Conservation (phyloP, 192 early-diverging fungal genomes). For the Podila minutissima region DNA sequence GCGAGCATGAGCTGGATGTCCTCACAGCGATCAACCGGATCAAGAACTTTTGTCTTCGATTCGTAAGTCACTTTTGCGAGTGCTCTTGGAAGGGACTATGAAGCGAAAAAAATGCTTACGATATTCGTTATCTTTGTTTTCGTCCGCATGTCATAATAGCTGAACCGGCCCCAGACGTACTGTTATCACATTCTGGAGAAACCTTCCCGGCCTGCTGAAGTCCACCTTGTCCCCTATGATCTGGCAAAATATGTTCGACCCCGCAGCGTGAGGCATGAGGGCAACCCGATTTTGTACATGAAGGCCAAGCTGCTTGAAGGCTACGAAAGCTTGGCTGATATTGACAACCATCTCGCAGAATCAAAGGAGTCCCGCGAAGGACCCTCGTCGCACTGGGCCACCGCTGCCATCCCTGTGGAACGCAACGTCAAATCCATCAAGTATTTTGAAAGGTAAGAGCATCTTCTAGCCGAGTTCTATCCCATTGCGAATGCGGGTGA, state of each 20-base stretch:
- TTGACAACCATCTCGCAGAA: conserved; percentile 15
- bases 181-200: conserved; percentile 33
- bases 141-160: neutral
- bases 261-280: neutral
- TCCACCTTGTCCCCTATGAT: neutral
- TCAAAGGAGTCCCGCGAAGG: too few species aligned
- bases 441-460: conserved; percentile 16
- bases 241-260: neutral
- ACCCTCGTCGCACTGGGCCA: neutral
- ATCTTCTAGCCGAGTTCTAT: too few species aligned
- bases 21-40: conserved; percentile 24
- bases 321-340: conserved; percentile 4
- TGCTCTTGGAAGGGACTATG: neutral
- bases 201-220: conserved; percentile 27
- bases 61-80: conserved; percentile 7
- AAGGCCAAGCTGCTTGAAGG: conserved; percentile 8
- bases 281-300: conserved; percentile 5
- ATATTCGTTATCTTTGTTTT: neutral
- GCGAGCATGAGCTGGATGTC: conserved; percentile 1
- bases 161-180: neutral
- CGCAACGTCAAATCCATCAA: conserved; percentile 6
- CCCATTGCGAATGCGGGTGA: neutral
- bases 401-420: neutral
- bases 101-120: neutral
- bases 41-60: conserved; percentile 27